Conservation (phyloP, 2,329 filamentous ascomycete species). For the Diaporthe sp. region DNA sequence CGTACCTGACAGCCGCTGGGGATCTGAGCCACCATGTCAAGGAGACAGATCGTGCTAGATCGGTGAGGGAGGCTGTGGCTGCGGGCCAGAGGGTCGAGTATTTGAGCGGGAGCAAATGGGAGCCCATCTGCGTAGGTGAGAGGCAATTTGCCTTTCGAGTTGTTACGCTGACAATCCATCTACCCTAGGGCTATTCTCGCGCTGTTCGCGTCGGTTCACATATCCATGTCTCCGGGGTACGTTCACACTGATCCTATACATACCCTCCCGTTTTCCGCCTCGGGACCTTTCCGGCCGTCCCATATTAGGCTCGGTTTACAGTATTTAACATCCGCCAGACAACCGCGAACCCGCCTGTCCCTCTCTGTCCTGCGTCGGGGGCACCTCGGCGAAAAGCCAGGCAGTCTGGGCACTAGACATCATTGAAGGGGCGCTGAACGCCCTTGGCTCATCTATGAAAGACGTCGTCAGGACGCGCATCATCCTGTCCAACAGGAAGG, state of each 20-base stretch:
- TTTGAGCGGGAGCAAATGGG: conserved; percentile 44
- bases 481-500: conserved; percentile 39
- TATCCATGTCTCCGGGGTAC: conserved; percentile 43
- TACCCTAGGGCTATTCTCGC: conserved; percentile 42
- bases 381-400: conserved; percentile 40
- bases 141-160: no score
- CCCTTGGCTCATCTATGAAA: conserved; percentile 40
- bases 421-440: conserved; percentile 40
- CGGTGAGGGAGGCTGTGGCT: conserved; percentile 36
- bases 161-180: not conserved
- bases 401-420: conserved; percentile 44
- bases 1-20: conserved; percentile 45
- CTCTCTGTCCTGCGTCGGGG: conserved; percentile 37
- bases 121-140: conserved; percentile 42
- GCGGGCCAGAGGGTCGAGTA: conserved; percentile 43
- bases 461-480: conserved; percentile 44
- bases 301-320: no score
- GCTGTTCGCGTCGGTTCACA: conserved; percentile 41
- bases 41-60: conserved; percentile 23
- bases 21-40: conserved; percentile 44
- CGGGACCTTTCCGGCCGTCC: no score
- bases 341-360: conserved; percentile 42
- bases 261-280: no score
- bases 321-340: conserved; percentile 33
- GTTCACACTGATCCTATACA: not conserved